phyloP scores from a whole-genome alignment of 2,329 filamentous ascomycete genomes.

The Beauveria australis region DNA sequence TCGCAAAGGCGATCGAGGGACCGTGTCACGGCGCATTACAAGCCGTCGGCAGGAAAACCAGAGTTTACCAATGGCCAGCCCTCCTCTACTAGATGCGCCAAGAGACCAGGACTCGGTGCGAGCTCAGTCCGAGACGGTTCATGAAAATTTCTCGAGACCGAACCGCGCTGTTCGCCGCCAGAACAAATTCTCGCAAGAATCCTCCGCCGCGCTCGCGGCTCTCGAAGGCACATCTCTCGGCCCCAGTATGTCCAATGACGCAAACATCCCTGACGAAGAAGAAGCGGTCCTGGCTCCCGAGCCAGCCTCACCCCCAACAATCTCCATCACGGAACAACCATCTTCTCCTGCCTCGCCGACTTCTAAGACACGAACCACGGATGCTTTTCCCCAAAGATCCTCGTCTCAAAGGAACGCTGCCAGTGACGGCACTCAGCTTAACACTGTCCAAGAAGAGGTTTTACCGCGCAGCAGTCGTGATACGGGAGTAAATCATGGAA shows the following conservation, averaged over 20 bases:
- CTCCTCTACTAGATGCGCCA: constrained; percentile 36
- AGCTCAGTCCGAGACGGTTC: constrained; percentile 62
- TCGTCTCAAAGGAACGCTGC: constrained; percentile 39
- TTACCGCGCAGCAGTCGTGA: background rate
- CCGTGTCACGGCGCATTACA: constrained; percentile 64
- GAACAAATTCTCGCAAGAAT: constrained; percentile 41
- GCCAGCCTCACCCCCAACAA: constrained; percentile 22
- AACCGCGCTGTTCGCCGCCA: constrained; percentile 38
- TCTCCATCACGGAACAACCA: constrained; percentile 57
- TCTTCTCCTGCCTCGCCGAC: constrained; percentile 38
- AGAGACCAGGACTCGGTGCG: constrained; percentile 47
- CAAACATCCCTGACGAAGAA: constrained; percentile 22
- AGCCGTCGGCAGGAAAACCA: constrained; percentile 56
- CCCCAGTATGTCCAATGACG: constrained; percentile 15
- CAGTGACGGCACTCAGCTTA: constrained; percentile 35
- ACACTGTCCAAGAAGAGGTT: constrained; percentile 23
- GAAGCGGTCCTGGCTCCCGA: constrained; percentile 27
- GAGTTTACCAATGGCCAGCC: constrained; percentile 16
- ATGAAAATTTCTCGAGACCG: constrained; percentile 57
- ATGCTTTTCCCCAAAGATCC: constrained; percentile 41
- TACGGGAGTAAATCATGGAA: background rate
- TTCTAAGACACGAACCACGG: constrained; percentile 17
- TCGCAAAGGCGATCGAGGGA: constrained; percentile 65
- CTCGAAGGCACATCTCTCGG: constrained; percentile 32
- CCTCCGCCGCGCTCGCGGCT: constrained; percentile 35